These are phyloP conservation scores for Carpediemonas membranifera DNA, from an alignment of 78 protist species.

Conservation along the genomic window DNA sequence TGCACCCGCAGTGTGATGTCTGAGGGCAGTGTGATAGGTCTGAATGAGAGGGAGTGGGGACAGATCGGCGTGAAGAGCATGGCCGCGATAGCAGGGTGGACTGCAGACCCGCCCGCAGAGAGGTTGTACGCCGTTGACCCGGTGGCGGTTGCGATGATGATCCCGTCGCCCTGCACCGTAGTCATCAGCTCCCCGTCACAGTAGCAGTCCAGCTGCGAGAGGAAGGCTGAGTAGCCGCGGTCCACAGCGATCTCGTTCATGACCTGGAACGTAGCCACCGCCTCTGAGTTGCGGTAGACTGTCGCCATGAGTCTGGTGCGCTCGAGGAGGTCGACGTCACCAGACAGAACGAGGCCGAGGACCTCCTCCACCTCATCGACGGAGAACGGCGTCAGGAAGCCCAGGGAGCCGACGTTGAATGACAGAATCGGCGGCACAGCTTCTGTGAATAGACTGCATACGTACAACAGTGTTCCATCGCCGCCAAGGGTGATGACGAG, in stretches of 20 bases:
- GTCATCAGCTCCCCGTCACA: constrained; percentile 54
- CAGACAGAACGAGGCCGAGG: neutral
- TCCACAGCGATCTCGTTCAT: constrained; percentile 9
- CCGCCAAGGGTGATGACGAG: constrained; percentile 74
- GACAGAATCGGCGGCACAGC: constrained; percentile 62
- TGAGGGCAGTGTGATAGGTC: constrained; percentile 64
- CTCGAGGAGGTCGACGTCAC: neutral
- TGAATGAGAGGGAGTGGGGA: constrained; percentile 70
- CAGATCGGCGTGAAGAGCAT: constrained; percentile 76
- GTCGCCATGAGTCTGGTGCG: neutral
- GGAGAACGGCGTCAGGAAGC: constrained; percentile 67
- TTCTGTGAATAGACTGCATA: constrained; percentile 42
- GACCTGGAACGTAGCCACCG: neutral
- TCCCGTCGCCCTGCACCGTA: constrained; percentile 69
- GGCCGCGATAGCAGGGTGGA: constrained; percentile 66
- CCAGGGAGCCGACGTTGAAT: constrained; percentile 61
- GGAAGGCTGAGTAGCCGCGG: constrained; percentile 48
- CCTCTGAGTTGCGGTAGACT: neutral
- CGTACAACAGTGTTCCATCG: constrained; percentile 77
- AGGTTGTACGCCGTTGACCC: constrained; percentile 19
- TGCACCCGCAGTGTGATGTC: neutral
- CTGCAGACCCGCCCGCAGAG: constrained; percentile 72
- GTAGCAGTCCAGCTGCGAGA: constrained; percentile 51
- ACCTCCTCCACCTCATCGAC: neutral
- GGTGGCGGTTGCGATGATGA: constrained; percentile 15